Evolutionary conservation across 768 basidiomycete genomes (phyloP).

Genomic region (Trichaptum fuscoviolaceum): DNA sequence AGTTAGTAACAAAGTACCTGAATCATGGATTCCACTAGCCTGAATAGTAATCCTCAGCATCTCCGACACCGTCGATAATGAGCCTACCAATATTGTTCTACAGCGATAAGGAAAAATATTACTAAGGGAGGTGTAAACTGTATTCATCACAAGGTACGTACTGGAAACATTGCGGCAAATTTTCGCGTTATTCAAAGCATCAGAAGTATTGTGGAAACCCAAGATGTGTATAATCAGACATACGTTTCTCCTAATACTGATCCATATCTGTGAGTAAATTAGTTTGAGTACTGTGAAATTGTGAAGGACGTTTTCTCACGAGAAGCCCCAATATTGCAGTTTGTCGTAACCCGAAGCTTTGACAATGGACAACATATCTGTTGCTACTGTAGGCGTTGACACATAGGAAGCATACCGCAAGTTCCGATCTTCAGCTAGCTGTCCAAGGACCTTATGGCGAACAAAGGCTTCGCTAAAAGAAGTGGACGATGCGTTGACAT

Average conservation of each 20-base stretch:
- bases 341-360: slow-evolving; percentile 15
- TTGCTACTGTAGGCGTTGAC: slow-evolving; percentile 12
- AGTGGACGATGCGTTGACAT: neutral
- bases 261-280: slow-evolving; percentile 9
- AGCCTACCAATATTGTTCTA: slow-evolving; percentile 24
- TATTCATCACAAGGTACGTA: neutral
- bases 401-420: slow-evolving; percentile 2
- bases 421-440: neutral
- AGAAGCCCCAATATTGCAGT: slow-evolving; percentile 14
- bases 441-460: neutral
- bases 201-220: neutral
- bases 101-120: neutral
- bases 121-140: neutral
- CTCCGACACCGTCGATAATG: slow-evolving; percentile 26
- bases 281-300: neutral
- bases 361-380: slow-evolving; percentile 17
- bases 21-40: slow-evolving; percentile 10
- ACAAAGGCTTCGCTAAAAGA: neutral
- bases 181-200: slow-evolving; percentile 12
- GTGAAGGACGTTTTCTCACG: slow-evolving; percentile 4
- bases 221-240: neutral
- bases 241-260: slow-evolving; percentile 15
- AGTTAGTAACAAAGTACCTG: too few species aligned
- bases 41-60: slow-evolving; percentile 18
- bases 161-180: slow-evolving; percentile 10